Evolutionary conservation across 768 basidiomycete species (phyloP).

Genomic region (Amanita fuliginea): DNA sequence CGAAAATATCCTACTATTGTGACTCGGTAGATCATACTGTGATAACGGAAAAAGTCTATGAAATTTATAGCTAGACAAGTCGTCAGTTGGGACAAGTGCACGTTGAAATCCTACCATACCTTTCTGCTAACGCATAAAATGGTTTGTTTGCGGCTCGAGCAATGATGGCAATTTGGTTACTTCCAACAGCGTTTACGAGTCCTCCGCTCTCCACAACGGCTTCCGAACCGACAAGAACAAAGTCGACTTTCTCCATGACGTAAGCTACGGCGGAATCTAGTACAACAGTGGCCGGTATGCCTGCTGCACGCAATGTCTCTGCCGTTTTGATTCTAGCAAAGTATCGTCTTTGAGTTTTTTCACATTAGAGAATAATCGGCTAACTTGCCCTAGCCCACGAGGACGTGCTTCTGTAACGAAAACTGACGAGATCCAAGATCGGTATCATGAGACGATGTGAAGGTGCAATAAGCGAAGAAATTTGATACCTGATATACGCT

Average conservation of each 20-base stretch:
- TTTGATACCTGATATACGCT: constrained; percentile 86
- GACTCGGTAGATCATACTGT: constrained; percentile 80
- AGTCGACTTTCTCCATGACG: constrained; percentile 92
- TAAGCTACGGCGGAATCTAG: constrained; percentile 96
- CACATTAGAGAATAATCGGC: constrained; percentile 8
- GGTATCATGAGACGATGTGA: constrained; percentile 12
- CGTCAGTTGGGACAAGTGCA: not conserved
- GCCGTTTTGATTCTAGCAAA: constrained; percentile 76
- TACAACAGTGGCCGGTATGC: constrained; percentile 89
- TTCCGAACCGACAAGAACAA: constrained; percentile 94
- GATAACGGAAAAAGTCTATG: constrained; percentile 91
- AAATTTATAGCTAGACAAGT: constrained; percentile 78
- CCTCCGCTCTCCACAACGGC: constrained; percentile 97
- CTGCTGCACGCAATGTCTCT: constrained; percentile 74
- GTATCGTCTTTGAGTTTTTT: constrained; percentile 10
- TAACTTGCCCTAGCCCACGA: constrained; percentile 70
- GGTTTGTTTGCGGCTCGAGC: constrained; percentile 92
- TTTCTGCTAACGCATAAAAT: constrained; percentile 92
- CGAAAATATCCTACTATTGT: constrained; percentile 65
- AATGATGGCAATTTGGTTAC: constrained; percentile 93
- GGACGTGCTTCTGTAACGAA: constrained; percentile 97
- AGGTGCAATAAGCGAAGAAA: constrained; percentile 12
- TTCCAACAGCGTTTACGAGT: constrained; percentile 85
- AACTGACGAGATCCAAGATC: constrained; percentile 32
- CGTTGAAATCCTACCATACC: constrained; percentile 28